Base-by-base conservation (phyloP, 2,329 filamentous ascomycete species). In the Colletotrichum sp. region DNA sequence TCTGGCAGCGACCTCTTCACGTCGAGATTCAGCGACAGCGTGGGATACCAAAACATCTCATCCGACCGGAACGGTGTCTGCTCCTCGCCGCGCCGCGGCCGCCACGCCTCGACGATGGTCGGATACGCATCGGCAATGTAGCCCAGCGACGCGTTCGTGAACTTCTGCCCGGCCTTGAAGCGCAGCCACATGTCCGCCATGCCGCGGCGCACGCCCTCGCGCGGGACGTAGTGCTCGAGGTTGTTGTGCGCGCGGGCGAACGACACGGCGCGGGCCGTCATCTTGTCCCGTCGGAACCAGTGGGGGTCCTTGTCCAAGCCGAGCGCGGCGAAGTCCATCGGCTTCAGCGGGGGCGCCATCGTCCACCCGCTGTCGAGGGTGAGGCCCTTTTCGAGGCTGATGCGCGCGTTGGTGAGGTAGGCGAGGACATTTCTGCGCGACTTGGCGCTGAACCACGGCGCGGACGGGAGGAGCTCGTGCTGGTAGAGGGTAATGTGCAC, bases 21-120 rank as follows among this genome's bases (percentile, higher is more conserved):
- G 77, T 98, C 95, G 26, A 98, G 80, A 81, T 95, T 95, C 81
- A 97, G 84, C 21, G 93, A 86, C 2, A 98, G 84, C 0, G 95
- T 98, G 0, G 94, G 94, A 82, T 95, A 95, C 95, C 94, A 96
- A 79, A 91, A 92, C 8, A 82, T 79, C 10, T 83, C 81, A 63
- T 83, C 79, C 9, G 82, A 71, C 74, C 69, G 81, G 81, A 82
- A 85, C 67, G 80, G 81, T 82, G 84, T 72, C 72, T 85, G 81
- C 39, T 80, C 79, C 3, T 83, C 81, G 15, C 76, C 57, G 13
- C 77, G 78, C 3, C 72, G 76, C 16, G 85, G 85, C 6, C 86
- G 82, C 62, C 85, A 88, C 1, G 84, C 83, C 82, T 95, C 92
- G 16, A 94, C 83, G 28, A 94, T 87, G 81, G 93, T 90, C 4